These are phyloP conservation scores for Dovyalis caffra DNA, from an alignment of 345 rosid genomes.

Conservation along the genomic window DNA sequence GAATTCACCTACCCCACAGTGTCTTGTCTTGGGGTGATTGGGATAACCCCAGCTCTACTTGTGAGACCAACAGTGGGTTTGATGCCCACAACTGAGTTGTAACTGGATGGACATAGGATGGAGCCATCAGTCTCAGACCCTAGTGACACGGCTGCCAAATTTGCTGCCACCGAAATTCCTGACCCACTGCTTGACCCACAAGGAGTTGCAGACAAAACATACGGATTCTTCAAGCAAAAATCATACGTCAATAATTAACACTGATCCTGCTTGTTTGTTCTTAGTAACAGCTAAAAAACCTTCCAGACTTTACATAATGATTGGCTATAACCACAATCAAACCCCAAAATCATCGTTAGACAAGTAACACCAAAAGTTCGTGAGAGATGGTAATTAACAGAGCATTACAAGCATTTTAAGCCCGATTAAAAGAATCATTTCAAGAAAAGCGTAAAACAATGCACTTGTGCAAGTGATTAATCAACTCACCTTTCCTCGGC, in stretches of 20 bases:
- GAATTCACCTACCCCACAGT: slow-evolving; percentile 43
- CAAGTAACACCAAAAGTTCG: too few relatives aligned
- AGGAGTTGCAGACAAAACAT: slow-evolving; percentile 49
- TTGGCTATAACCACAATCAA: too few relatives aligned
- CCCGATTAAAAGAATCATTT: too few relatives aligned
- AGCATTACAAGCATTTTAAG: too few relatives aligned
- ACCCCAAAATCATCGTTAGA: too few relatives aligned
- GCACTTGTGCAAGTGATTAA: background rate
- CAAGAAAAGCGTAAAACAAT: background rate
- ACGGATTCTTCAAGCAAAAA: slow-evolving; percentile 55
- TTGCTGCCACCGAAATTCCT: slow-evolving; percentile 70
- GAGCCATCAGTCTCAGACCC: slow-evolving; percentile 82
- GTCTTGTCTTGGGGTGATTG: slow-evolving; percentile 60
- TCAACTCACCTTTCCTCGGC: slow-evolving; percentile 49
- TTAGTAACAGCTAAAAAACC: too few relatives aligned
- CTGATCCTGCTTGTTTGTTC: too few relatives aligned
- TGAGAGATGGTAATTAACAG: too few relatives aligned
- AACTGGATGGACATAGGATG: slow-evolving; percentile 52
- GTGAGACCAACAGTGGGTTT: slow-evolving; percentile 78
- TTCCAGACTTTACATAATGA: too few relatives aligned
- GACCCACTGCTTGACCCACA: slow-evolving; percentile 79
- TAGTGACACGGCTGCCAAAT: slow-evolving; percentile 55
- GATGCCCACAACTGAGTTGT: slow-evolving; percentile 63
- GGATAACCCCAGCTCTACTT: slow-evolving; percentile 68
- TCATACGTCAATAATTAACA: too few relatives aligned